phyloP scores from a whole-genome alignment of 2,329 filamentous ascomycete species.

The Penicillium thymicola region DNA sequence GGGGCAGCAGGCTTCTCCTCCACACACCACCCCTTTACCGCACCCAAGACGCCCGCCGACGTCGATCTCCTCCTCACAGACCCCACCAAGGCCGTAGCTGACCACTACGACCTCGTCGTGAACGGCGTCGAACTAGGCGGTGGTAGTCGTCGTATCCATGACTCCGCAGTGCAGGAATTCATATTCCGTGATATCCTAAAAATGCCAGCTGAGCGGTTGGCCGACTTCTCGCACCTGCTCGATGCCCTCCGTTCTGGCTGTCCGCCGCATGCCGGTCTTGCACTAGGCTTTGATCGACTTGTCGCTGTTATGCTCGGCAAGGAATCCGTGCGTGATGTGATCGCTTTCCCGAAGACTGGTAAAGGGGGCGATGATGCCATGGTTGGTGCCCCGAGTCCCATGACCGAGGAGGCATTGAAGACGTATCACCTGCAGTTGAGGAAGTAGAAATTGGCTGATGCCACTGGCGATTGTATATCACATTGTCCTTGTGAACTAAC shows the following conservation, averaged over 20 bases:
- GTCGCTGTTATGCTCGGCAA: conserved; percentile 74
- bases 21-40: conserved; percentile 95
- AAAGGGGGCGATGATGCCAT: conserved; percentile 83
- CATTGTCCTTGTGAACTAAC: neutral
- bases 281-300: conserved; percentile 85
- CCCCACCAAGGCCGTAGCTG: conserved; percentile 70
- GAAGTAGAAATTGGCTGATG: conserved; percentile 9
- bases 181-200: conserved; percentile 79
- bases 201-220: conserved; percentile 69
- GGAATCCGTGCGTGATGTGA: conserved; percentile 82
- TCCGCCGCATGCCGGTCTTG: conserved; percentile 91
- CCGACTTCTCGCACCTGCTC: conserved; percentile 80
- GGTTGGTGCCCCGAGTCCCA: conserved; percentile 69
- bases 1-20: conserved; percentile 75
- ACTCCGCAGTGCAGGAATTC: conserved; percentile 75
- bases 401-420: conserved; percentile 59
- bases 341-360: conserved; percentile 93
- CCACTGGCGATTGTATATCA: neutral
- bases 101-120: conserved; percentile 93
- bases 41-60: conserved; percentile 69
- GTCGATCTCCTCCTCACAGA: conserved; percentile 69
- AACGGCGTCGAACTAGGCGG: conserved; percentile 94
- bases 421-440: conserved; percentile 56
- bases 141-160: conserved; percentile 88
- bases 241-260: conserved; percentile 80